Evolutionary conservation across 2,329 filamentous ascomycete genomes (phyloP).

Genomic region (Clathrospora elynae): DNA sequence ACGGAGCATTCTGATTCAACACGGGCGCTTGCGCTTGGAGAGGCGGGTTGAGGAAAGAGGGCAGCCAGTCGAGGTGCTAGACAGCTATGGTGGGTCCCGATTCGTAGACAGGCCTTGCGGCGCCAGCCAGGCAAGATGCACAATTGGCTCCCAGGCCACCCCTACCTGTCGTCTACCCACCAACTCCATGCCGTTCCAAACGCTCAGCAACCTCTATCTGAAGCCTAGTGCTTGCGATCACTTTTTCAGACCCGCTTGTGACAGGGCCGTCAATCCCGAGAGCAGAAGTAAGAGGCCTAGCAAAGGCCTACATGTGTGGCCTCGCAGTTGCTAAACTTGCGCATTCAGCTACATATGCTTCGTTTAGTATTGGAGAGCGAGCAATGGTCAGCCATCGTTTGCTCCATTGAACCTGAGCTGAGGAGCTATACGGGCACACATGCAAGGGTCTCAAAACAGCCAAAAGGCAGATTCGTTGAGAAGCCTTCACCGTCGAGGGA

Average conservation of each 20-base stretch:
- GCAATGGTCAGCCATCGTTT: conserved; percentile 25
- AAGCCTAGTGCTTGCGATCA: conserved; percentile 20
- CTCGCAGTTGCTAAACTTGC: conserved; percentile 7
- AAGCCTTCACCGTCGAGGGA: conserved; percentile 26
- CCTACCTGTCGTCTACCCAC: conserved; percentile 33
- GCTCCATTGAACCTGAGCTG: conserved; percentile 18
- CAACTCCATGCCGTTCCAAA: conserved; percentile 34
- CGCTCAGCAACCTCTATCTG: conserved; percentile 22
- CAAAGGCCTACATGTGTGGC: conserved; percentile 20
- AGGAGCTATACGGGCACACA: conserved; percentile 24
- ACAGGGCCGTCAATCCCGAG: conserved; percentile 22
- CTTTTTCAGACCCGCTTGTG: conserved; percentile 20
- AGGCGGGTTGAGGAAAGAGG: conserved; percentile 37
- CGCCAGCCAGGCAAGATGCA: conserved; percentile 30
- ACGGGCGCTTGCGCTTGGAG: conserved; percentile 47
- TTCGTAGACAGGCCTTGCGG: conserved; percentile 44
- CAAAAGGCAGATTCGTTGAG: conserved; percentile 24
- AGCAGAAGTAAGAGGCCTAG: conserved; percentile 35
- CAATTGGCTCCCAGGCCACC: conserved; percentile 35
- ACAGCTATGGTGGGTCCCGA: conserved; percentile 37
- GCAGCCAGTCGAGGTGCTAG: conserved; percentile 39
- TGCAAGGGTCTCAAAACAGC: conserved; percentile 37
- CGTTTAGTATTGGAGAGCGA: conserved; percentile 16
- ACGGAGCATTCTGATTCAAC: conserved; percentile 36
- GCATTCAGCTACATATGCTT: conserved; percentile 25